Evolutionary conservation across 2,329 filamentous ascomycete genomes (phyloP).

Genomic region (Colletotrichum liaoningense): DNA sequence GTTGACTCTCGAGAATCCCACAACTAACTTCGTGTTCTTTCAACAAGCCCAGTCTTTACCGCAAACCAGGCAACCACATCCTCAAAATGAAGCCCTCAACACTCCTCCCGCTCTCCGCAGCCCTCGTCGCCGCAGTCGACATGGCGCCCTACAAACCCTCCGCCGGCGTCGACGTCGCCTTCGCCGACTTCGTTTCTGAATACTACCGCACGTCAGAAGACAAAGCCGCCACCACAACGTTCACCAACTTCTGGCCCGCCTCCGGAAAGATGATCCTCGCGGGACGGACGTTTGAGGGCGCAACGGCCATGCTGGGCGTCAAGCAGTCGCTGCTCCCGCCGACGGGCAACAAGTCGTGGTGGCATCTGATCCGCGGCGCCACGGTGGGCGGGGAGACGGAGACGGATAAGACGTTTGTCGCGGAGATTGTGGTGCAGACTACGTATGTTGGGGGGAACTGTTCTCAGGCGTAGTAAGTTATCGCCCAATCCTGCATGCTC

Average conservation of each 20-base stretch:
- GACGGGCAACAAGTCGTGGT: conserved; percentile 14
- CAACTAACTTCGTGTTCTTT: too few relatives aligned
- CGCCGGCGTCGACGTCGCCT: conserved; percentile 7
- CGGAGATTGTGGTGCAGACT: conserved; percentile 25
- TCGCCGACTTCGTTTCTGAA: conserved; percentile 9
- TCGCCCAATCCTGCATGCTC: too few relatives aligned
- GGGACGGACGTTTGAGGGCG: neutral
- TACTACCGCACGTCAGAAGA: conserved; percentile 24
- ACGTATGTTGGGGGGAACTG: conserved; percentile 14
- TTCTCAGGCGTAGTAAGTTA: conserved; percentile 29
- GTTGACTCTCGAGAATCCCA: neutral
- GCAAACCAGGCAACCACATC: too few relatives aligned
- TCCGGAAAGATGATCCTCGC: conserved; percentile 11
- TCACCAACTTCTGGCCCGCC: conserved; percentile 31
- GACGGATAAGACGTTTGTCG: conserved; percentile 17
- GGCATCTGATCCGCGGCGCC: conserved; percentile 28
- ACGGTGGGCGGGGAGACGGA: conserved; percentile 7
- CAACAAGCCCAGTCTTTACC: neutral
- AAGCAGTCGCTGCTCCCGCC: conserved; percentile 27
- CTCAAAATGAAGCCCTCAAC: conserved; percentile 15
- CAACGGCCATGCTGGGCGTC: conserved; percentile 9
- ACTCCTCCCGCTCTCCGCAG: neutral
- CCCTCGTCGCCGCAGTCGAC: conserved; percentile 13
- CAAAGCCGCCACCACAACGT: conserved; percentile 2
- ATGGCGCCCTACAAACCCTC: conserved; percentile 14